Conservation (phyloP, 2,329 filamentous ascomycete species). For the Arthrinium phaeospermum region DNA sequence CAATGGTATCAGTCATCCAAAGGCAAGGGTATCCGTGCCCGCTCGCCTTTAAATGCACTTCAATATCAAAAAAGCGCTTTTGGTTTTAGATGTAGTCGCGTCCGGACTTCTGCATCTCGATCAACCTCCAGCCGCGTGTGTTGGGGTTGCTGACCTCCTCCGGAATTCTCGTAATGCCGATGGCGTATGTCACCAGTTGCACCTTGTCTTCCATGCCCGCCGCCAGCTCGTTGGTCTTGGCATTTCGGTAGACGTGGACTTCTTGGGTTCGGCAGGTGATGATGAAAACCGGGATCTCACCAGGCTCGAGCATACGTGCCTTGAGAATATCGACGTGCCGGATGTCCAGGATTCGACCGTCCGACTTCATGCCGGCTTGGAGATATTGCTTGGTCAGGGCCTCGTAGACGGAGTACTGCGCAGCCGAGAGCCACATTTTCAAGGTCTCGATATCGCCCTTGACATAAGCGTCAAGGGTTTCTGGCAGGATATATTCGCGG, state of each 20-base stretch:
- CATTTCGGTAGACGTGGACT: constrained; percentile 94
- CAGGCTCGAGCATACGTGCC: constrained; percentile 81
- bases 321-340: constrained; percentile 87
- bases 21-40: constrained; percentile 5
- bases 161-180: constrained; percentile 89
- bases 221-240: constrained; percentile 86
- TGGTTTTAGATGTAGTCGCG: constrained; percentile 74
- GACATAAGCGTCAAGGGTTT: constrained; percentile 97
- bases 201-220: constrained; percentile 99
- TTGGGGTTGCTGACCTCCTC: constrained; percentile 98
- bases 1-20: constrained; percentile 12
- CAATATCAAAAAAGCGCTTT: neutral
- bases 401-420: constrained; percentile 95
- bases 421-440: constrained; percentile 94
- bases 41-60: constrained; percentile 5
- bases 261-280: constrained; percentile 96
- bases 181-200: constrained; percentile 96
- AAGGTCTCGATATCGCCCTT: constrained; percentile 92
- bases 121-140: constrained; percentile 94
- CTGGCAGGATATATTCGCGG: constrained; percentile 95
- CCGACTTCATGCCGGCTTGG: constrained; percentile 88
- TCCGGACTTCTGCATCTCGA: constrained; percentile 98
- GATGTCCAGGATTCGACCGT: constrained; percentile 94
- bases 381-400: constrained; percentile 98
- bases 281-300: constrained; percentile 93